These are phyloP conservation scores for Zygnema circumcarinatum DNA, from an alignment of 139 green algal genomes.

Conservation along the genomic window DNA sequence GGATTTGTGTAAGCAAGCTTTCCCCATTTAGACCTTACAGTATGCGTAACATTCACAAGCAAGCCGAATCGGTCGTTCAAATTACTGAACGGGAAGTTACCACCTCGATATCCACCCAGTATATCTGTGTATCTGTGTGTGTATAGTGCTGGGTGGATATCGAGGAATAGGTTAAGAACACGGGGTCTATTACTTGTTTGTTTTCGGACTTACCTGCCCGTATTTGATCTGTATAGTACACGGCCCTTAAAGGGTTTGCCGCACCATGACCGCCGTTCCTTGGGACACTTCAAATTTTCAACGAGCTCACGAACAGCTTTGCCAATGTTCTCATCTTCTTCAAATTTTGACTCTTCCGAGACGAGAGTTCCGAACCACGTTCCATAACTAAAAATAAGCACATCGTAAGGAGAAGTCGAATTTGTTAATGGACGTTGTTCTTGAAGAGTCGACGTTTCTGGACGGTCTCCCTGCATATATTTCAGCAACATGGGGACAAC, in stretches of 20 bases:
- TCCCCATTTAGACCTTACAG: too few species aligned
- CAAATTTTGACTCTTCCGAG: not conserved
- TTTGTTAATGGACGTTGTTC: not conserved
- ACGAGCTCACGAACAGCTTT: not conserved
- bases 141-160: too few species aligned
- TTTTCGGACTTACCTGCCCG: not conserved
- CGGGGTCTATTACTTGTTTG: too few species aligned
- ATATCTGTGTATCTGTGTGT: too few species aligned
- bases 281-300: not conserved
- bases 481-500: not conserved
- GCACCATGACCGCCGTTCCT: not conserved
- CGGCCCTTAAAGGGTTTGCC: not conserved
- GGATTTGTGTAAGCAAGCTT: too few species aligned
- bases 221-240: not conserved
- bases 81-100: too few species aligned
- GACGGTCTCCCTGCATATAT: not conserved
- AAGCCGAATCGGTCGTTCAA: too few species aligned
- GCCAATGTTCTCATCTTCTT: not conserved
- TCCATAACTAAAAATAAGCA: not conserved
- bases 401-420: not conserved
- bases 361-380: not conserved
- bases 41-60: too few species aligned
- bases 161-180: too few species aligned
- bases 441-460: not conserved
- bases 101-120: too few species aligned